phyloP scores from a whole-genome alignment of 164 flowering plant genomes.

The Aristolochia fimbriata region DNA sequence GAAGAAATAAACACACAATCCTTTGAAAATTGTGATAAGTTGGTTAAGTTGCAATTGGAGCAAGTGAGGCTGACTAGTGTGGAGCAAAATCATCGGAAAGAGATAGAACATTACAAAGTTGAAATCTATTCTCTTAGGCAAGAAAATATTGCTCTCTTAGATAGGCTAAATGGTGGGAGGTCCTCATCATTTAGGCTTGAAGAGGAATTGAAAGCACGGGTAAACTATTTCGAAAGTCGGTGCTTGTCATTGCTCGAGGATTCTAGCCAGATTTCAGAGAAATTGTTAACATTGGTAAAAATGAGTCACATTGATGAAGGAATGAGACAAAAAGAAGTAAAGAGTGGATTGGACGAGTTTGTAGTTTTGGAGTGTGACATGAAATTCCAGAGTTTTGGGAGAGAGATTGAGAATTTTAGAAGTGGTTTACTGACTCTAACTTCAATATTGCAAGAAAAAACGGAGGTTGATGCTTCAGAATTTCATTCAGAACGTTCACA shows the following conservation, averaged over 20 bases:
- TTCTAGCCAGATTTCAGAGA: constrained; percentile 39
- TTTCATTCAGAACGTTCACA: constrained; percentile 15
- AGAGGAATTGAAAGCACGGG: constrained; percentile 15
- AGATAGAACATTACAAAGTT: constrained; percentile 51
- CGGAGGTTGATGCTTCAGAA: constrained; percentile 19
- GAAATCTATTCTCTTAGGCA: constrained; percentile 71
- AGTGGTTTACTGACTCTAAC: constrained; percentile 51
- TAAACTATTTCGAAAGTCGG: constrained; percentile 51
- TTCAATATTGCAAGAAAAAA: constrained; percentile 48
- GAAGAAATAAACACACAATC: constrained; percentile 36
- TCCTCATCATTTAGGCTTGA: constrained; percentile 28
- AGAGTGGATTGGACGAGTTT: constrained; percentile 40
- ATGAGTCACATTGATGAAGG: constrained; percentile 9
- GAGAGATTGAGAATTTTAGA: constrained; percentile 49
- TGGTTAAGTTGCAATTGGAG: constrained; percentile 52
- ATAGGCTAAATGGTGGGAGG: constrained; percentile 47
- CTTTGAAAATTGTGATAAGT: constrained; percentile 32
- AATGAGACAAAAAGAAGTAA: constrained; percentile 16
- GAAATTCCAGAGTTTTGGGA: constrained; percentile 69
- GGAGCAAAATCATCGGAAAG: constrained; percentile 68
- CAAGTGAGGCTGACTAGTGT: constrained; percentile 69
- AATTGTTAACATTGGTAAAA: constrained; percentile 47
- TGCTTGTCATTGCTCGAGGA: constrained; percentile 49
- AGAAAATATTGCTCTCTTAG: constrained; percentile 62
- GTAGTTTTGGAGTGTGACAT: constrained; percentile 61